phyloP scores from a whole-genome alignment of 2,329 filamentous ascomycete species.

The Raffaelea albimanens region DNA sequence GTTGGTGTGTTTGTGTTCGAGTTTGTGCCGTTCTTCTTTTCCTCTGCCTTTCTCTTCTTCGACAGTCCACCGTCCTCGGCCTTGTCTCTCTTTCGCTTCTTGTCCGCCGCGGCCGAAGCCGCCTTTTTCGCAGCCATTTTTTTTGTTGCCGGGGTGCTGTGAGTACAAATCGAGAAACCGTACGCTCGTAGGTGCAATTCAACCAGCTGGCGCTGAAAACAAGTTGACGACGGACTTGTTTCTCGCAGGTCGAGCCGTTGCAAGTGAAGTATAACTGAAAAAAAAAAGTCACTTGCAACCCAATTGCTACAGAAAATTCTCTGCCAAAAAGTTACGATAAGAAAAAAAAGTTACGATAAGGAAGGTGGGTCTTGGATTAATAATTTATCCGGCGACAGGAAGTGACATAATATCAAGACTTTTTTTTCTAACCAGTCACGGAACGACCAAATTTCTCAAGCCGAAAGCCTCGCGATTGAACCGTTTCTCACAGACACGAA shows the following conservation, averaged over 20 bases:
- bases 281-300: conserved; percentile 10
- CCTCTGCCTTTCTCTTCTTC: conserved; percentile 11
- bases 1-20: background rate
- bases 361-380: conserved; percentile 1
- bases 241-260: no score
- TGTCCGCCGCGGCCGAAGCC: conserved; percentile 17
- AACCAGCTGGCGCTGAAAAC: no score
- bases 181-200: no score
- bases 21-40: background rate
- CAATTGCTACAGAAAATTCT: background rate
- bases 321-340: conserved; percentile 8
- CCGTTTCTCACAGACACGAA: background rate
- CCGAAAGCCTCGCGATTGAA: background rate
- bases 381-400: conserved; percentile 10
- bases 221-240: no score
- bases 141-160: background rate
- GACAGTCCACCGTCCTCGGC: conserved; percentile 15
- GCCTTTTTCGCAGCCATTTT: conserved; percentile 15
- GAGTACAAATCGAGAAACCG: no score
- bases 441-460: background rate
- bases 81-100: conserved; percentile 23
- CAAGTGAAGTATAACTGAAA: background rate
- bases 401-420: no score
- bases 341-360: conserved; percentile 2
- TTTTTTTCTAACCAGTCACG: background rate